Evolutionary conservation across 441 rosid genomes (phyloP), one percentile per base, ranked within the genome.

Genomic region (Gossypium lobatum): DNA sequence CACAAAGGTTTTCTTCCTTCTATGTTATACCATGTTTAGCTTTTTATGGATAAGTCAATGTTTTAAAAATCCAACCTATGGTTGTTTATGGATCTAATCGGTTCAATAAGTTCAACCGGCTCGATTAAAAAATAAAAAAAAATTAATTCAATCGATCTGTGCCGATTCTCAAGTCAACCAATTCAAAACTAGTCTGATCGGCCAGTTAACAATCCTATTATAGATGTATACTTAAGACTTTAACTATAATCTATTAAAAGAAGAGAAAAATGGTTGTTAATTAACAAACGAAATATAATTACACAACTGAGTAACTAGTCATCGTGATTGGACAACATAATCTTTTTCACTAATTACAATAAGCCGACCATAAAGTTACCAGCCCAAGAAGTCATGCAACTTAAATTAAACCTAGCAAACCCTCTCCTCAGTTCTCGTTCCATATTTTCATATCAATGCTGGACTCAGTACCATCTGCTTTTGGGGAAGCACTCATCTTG

Each of bases 401-500:
- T 9, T 11, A 42, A 39, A 64, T 39, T 64, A 34, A 64, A 37
- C 25, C 53, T 10, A 39, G 70, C 52, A 52, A 46, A 25, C 58
- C 14, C 58, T 66, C 55, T 46, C 53, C 10, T 57, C 39, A 26
- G 8, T 45, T 73, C 42, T 34, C 8, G 45, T 57, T 75, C 79
- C 18, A 9, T 72, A 17, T 25, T 75, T 58, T 57, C 50, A 18
- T 31, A 31, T 53, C 73, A 70, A 23, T 11, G 62, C 79, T 54
- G 31, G 76, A 67, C 73, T 76, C 76, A 55, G 18, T 11, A 52
- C 70, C 57, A 64, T 37, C 74, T 8, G 31, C 70, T 60, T 70
- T 57, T n/a, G 0, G 20, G 48, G 60, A 78, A 45, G 69, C 79
- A 25, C 26, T 73, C 45, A 26, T 10, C 65, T 57, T 63, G 71